Conservation (phyloP, 768 basidiomycete species). For the Xerocomellus intermedius region DNA sequence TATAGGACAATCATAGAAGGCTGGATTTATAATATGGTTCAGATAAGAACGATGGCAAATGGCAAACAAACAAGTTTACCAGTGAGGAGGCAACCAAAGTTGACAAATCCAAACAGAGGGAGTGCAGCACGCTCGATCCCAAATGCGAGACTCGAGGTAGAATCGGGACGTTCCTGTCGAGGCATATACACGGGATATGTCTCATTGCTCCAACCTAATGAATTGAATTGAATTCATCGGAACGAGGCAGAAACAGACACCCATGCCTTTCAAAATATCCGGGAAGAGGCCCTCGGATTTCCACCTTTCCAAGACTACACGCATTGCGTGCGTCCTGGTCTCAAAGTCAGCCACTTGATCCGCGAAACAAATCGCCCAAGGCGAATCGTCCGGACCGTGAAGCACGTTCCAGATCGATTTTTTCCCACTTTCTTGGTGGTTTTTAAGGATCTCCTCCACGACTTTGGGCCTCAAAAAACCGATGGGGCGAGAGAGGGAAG, state of each 20-base stretch:
- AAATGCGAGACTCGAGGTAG: constrained; percentile 28
- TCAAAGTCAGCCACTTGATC: constrained; percentile 13
- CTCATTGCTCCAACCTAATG: constrained; percentile 25
- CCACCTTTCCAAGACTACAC: constrained; percentile 16
- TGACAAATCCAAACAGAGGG: constrained; percentile 44
- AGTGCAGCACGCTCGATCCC: constrained; percentile 44
- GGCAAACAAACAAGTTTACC: constrained; percentile 23
- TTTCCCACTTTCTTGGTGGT: constrained; percentile 2
- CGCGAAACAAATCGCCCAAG: constrained; percentile 24
- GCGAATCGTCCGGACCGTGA: constrained; percentile 5
- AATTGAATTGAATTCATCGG: neutral
- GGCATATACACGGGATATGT: constrained; percentile 27
- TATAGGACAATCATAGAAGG: constrained; percentile 34
- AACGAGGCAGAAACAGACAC: neutral
- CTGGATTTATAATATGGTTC: constrained; percentile 13
- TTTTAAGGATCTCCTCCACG: constrained; percentile 9
- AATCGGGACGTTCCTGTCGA: constrained; percentile 2
- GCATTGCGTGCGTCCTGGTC: constrained; percentile 16
- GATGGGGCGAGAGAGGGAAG: constrained; percentile 10
- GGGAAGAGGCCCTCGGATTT: constrained; percentile 13
- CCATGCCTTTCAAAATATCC: constrained; percentile 22
- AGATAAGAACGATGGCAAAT: neutral
- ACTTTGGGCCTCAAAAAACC: constrained; percentile 22
- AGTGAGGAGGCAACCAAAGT: constrained; percentile 44
- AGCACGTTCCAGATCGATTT: constrained; percentile 21